Evolutionary conservation across 495 filamentous ascomycete genomes (phyloP).

Genomic region (Penicillium paradoxum): DNA sequence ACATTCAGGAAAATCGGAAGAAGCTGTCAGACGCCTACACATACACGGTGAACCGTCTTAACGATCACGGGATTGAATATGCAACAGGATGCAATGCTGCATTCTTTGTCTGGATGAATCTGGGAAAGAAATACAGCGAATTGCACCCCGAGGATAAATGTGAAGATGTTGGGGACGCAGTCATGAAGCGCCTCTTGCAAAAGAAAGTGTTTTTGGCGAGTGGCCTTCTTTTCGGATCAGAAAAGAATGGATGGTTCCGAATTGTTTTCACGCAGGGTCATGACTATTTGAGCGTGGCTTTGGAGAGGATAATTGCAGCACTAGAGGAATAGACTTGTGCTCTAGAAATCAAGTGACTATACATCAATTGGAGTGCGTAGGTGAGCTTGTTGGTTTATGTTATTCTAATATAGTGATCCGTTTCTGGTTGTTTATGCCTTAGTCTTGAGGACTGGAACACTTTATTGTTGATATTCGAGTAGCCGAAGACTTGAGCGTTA

Average conservation of each 20-base stretch:
- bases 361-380: neutral
- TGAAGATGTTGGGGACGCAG: slow-evolving; percentile 17
- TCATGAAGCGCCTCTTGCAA: slow-evolving; percentile 31
- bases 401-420: neutral
- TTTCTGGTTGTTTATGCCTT: too few relatives aligned
- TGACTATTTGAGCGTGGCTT: slow-evolving; percentile 34
- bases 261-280: slow-evolving; percentile 45
- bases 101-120: slow-evolving; percentile 58
- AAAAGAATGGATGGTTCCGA: slow-evolving; percentile 48
- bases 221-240: slow-evolving; percentile 40
- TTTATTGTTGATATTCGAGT: too few relatives aligned
- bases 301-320: slow-evolving; percentile 36
- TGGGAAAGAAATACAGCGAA: slow-evolving; percentile 37
- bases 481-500: too few relatives aligned
- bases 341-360: neutral
- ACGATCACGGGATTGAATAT: slow-evolving; percentile 38
- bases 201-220: slow-evolving; percentile 42
- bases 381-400: neutral
- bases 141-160: slow-evolving; percentile 22
- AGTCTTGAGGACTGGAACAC: too few relatives aligned
- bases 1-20: slow-evolving; percentile 36
- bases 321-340: slow-evolving; percentile 2
- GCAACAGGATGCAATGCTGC: slow-evolving; percentile 41
- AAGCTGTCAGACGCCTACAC: slow-evolving; percentile 34
- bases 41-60: slow-evolving; percentile 32